Conservation (phyloP, 2,329 filamentous ascomycete genomes). For the Botrytis sinoallii region DNA sequence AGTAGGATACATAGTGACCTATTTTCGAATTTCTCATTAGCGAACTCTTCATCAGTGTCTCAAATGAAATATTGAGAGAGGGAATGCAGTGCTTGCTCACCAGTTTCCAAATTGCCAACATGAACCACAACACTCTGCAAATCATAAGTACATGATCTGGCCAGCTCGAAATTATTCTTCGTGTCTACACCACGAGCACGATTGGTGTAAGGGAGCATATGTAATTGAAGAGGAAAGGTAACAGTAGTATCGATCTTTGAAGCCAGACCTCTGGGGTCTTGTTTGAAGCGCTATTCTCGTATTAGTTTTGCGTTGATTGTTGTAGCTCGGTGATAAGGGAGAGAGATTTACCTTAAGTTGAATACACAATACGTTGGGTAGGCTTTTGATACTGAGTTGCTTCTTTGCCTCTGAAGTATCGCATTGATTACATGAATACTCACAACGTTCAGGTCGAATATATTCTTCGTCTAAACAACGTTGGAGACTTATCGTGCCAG, state of each 20-base stretch:
- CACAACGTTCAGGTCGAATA: slow-evolving; percentile 80
- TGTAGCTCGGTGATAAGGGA: not conserved
- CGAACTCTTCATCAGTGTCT: slow-evolving; percentile 45
- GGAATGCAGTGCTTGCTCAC: slow-evolving; percentile 30
- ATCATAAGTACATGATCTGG: slow-evolving; percentile 74
- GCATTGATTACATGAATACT: slow-evolving; percentile 83
- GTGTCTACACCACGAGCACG: slow-evolving; percentile 52
- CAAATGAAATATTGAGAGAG: too few relatives aligned
- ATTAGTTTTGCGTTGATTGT: slow-evolving; percentile 16
- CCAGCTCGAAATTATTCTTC: slow-evolving; percentile 53
- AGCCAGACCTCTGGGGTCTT: slow-evolving; percentile 65
- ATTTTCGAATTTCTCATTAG: slow-evolving; percentile 55
- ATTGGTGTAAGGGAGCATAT: slow-evolving; percentile 87
- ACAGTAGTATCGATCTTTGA: slow-evolving; percentile 88
- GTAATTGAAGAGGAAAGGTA: slow-evolving; percentile 79
- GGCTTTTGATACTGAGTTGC: slow-evolving; percentile 75
- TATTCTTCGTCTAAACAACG: slow-evolving; percentile 84
- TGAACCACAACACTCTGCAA: slow-evolving; percentile 88
- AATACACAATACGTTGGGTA: slow-evolving; percentile 87
- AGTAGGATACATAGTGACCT: slow-evolving; percentile 10
- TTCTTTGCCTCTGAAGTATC: slow-evolving; percentile 76
- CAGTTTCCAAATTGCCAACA: slow-evolving; percentile 87
- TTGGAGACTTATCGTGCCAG: slow-evolving; percentile 54
- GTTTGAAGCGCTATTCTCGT: slow-evolving; percentile 63
- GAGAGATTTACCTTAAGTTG: slow-evolving; percentile 72